Percentiles rank a stretch among this genome's conserved stretches.
phyloP scores from a whole-genome alignment of 192 early-diverging fungal genomes.

The Tieghemiomyces parasiticus region DNA sequence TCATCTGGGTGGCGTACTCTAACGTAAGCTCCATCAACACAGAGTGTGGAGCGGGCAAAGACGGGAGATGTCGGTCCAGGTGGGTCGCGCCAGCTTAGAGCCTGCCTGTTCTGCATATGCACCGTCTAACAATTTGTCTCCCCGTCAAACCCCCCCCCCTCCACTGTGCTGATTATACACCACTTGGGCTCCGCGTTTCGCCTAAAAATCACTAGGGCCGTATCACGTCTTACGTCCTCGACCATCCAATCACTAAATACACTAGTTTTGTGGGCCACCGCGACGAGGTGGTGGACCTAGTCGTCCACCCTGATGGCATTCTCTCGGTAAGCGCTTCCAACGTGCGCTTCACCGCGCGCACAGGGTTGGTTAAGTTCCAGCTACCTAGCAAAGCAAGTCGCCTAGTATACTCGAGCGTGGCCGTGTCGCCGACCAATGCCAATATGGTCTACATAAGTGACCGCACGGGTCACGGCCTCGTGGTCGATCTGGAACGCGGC shows the following conservation, averaged over 20 bases:
- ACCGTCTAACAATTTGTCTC: no score
- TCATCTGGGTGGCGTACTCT: conserved; percentile 76
- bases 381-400: conserved; percentile 32
- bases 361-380: conserved; percentile 26
- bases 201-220: conserved; percentile 55
- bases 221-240: conserved; percentile 43
- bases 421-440: neutral
- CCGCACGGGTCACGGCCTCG: neutral
- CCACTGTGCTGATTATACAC: no score
- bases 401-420: conserved; percentile 13
- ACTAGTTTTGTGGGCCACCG: conserved; percentile 53
- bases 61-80: no score
- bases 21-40: conserved; percentile 42
- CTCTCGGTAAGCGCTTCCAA: conserved; percentile 44
- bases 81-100: no score
- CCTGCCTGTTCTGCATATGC: no score
- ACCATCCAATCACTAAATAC: conserved; percentile 42
- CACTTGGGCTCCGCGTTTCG: no score
- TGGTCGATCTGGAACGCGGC: neutral
- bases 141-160: no score
- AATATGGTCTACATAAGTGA: neutral
- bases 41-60: neutral
- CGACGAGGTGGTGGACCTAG: conserved; percentile 47
- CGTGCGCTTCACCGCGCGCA: conserved; percentile 43
- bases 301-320: conserved; percentile 39